phyloP scores from a whole-genome alignment of 73 alveolate species.

The Paraurostyla sp. region DNA sequence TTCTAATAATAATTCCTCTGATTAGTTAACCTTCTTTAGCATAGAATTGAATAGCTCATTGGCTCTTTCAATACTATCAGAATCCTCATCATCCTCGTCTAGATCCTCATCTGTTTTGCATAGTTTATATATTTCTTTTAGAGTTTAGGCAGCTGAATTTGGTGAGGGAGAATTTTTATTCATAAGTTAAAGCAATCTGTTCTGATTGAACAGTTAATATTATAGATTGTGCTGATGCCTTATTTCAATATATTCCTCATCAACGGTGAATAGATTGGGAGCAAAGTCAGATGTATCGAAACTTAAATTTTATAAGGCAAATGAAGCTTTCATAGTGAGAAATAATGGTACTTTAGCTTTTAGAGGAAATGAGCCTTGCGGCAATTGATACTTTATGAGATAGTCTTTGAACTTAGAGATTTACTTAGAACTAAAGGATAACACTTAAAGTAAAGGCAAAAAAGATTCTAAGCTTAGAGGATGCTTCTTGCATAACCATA shows the following conservation, averaged over 20 bases:
- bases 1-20: conserved; percentile 32
- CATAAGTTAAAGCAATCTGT: conserved; percentile 6
- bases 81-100: conserved; percentile 60
- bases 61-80: conserved; percentile 44
- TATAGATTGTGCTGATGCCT: conserved; percentile 5
- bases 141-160: conserved; percentile 15
- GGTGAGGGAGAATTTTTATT: conserved; percentile 22
- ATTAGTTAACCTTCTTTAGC: conserved; percentile 39
- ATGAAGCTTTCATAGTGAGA: conserved; percentile 62
- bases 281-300: conserved; percentile 28
- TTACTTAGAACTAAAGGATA: conserved; percentile 61
- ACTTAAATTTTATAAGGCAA: conserved; percentile 43
- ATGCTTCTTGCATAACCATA: conserved; percentile 62
- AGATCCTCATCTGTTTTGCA: conserved; percentile 60
- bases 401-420: conserved; percentile 63
- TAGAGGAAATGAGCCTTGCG: conserved; percentile 56
- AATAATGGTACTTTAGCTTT: conserved; percentile 68
- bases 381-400: conserved; percentile 45
- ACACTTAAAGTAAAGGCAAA: conserved; percentile 68
- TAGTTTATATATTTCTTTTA: conserved; percentile 54
- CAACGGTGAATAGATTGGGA: conserved; percentile 7
- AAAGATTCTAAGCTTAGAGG: conserved; percentile 69
- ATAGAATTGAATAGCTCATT: conserved; percentile 21
- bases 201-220: not conserved
- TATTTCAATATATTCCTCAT: conserved; percentile 52